phyloP scores from a whole-genome alignment of 2,329 filamentous ascomycete genomes.

The Aphanoascus verrucosus region DNA sequence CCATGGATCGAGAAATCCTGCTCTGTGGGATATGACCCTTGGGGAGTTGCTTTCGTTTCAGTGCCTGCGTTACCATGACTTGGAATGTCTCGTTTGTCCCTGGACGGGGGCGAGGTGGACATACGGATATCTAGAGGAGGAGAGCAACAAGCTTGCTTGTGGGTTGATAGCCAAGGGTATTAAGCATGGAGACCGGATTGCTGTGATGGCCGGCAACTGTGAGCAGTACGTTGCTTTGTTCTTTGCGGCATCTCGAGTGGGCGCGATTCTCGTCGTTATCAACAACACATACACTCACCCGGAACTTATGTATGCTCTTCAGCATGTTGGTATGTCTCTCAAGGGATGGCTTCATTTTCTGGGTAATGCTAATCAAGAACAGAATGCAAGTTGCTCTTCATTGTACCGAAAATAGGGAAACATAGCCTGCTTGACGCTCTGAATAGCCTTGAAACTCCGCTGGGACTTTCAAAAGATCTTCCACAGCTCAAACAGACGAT shows the following conservation, averaged over 20 bases:
- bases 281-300: conserved; percentile 72
- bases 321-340: conserved; percentile 50
- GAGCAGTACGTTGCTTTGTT: conserved; percentile 55
- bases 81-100: conserved; percentile 61
- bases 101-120: conserved; percentile 69
- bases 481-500: conserved; percentile 42
- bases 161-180: conserved; percentile 59
- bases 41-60: conserved; percentile 63
- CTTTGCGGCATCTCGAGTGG: conserved; percentile 57
- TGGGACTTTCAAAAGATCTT: conserved; percentile 31
- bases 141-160: conserved; percentile 51
- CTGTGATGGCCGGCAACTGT: conserved; percentile 59
- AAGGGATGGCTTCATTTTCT: neutral
- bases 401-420: conserved; percentile 56
- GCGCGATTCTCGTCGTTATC: conserved; percentile 61
- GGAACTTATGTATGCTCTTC: conserved; percentile 60
- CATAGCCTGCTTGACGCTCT: conserved; percentile 54
- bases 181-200: conserved; percentile 57
- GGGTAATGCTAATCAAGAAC: neutral
- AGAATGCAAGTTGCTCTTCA: conserved; percentile 65
- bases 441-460: conserved; percentile 36
- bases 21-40: conserved; percentile 59
- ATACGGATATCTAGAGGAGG: conserved; percentile 53
- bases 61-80: conserved; percentile 51
- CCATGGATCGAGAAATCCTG: conserved; percentile 57